Conservation (phyloP, 2,329 filamentous ascomycete genomes). For the Byssothecium circinans region DNA sequence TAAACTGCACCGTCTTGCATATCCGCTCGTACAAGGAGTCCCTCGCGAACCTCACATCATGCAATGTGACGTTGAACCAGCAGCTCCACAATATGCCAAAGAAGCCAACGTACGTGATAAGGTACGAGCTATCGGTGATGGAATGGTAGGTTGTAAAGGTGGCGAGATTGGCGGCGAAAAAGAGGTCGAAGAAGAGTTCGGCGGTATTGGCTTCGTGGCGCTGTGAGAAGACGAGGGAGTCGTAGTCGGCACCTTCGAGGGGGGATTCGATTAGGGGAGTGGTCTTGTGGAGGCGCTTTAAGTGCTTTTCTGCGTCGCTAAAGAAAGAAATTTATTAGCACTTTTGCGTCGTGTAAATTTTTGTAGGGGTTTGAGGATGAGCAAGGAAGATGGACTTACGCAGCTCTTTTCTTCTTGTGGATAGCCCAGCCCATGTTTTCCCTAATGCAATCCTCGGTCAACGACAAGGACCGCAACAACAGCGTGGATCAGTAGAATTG, state of each 20-base stretch:
- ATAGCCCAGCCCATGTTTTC: background rate
- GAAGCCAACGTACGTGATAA: constrained; percentile 43
- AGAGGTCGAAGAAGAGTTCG: constrained; percentile 43
- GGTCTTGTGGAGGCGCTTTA: constrained; percentile 38
- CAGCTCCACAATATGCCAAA: constrained; percentile 43
- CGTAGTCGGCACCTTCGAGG: constrained; percentile 39
- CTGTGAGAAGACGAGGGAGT: constrained; percentile 41
- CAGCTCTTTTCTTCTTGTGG: constrained; percentile 31
- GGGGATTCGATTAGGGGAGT: constrained; percentile 40
- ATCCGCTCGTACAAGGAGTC: constrained; percentile 42
- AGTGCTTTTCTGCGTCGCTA: constrained; percentile 41
- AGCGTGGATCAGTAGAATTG: too few species aligned
- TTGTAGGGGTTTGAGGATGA: background rate
- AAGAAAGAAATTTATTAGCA: background rate
- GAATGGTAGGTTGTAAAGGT: constrained; percentile 46
- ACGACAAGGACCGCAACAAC: too few species aligned
- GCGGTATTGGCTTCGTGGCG: constrained; percentile 44
- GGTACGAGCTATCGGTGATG: constrained; percentile 36
- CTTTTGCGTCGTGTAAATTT: background rate
- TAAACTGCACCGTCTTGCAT: constrained; percentile 43
- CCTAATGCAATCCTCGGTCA: too few species aligned
- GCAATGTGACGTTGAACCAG: constrained; percentile 45
- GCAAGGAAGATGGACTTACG: constrained; percentile 22
- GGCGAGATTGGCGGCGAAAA: constrained; percentile 42
- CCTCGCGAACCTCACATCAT: constrained; percentile 45